Conservation (phyloP, 2,329 filamentous ascomycete genomes). For the Seiridium cupressi region DNA sequence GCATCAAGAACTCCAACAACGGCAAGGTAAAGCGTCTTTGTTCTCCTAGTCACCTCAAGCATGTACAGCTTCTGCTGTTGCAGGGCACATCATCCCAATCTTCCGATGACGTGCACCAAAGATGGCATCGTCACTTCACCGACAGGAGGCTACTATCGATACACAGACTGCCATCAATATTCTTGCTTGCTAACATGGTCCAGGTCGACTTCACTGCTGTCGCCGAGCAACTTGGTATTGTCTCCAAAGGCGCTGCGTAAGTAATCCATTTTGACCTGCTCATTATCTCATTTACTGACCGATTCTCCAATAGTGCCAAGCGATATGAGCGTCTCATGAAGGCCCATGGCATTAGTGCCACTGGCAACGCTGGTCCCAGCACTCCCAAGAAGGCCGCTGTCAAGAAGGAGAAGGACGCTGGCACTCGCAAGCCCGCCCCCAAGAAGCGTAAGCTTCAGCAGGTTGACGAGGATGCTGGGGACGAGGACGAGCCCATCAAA, state of each 20-base stretch:
- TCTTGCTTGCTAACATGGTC: slow-evolving; percentile 5
- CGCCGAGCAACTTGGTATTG: slow-evolving; percentile 61
- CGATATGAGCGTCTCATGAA: slow-evolving; percentile 67
- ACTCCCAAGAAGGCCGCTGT: slow-evolving; percentile 11
- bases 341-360: slow-evolving; percentile 45
- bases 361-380: slow-evolving; percentile 20
- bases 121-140: no score
- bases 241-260: slow-evolving; percentile 69
- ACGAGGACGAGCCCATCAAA: slow-evolving; percentile 31
- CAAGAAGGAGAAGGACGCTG: slow-evolving; percentile 14
- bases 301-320: slow-evolving; percentile 51
- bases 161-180: not conserved
- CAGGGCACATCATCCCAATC: not conserved
- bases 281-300: not conserved
- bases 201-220: slow-evolving; percentile 67
- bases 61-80: not conserved
- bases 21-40: slow-evolving; percentile 50
- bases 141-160: no score
- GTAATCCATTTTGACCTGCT: slow-evolving; percentile 28
- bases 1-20: slow-evolving; percentile 58
- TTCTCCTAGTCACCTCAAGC: no score
- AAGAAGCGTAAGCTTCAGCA: slow-evolving; percentile 33
- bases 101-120: not conserved
- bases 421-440: slow-evolving; percentile 13
- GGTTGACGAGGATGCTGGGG: slow-evolving; percentile 31